A percentile compares a stretch with the other conserved stretches of the same genome.
These are phyloP conservation scores for Calycina herbarum DNA, from an alignment of 2,329 filamentous ascomycete species.

Conservation along the genomic window DNA sequence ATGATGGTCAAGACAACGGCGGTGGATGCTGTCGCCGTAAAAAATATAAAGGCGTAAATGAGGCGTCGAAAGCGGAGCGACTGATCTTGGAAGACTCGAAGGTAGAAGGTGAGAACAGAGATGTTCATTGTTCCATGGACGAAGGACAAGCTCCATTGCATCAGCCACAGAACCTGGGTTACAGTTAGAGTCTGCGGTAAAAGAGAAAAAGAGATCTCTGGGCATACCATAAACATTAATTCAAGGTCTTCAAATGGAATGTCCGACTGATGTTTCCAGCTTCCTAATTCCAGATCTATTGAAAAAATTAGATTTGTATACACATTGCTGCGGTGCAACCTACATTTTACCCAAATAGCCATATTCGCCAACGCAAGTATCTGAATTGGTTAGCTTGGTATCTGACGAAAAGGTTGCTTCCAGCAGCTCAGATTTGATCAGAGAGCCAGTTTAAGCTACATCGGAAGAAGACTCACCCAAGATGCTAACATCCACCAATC, in stretches of 20 bases:
- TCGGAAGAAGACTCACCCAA: conserved; percentile 5
- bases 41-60: conserved; percentile 7
- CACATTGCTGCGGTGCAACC: neutral
- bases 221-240: conserved; percentile 5
- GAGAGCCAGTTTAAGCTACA: neutral
- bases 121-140: conserved; percentile 10
- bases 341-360: conserved; percentile 10
- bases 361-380: conserved; percentile 7
- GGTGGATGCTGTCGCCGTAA: neutral
- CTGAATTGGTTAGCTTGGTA: conserved; percentile 3
- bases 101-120: conserved; percentile 13
- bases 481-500: conserved; percentile 14
- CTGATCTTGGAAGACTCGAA: conserved; percentile 14
- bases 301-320: neutral
- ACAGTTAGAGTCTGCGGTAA: neutral
- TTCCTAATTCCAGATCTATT: conserved; percentile 9
- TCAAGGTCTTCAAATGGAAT: neutral
- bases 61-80: conserved; percentile 11
- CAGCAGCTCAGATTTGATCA: neutral
- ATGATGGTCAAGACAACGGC: conserved; percentile 5
- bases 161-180: conserved; percentile 12
- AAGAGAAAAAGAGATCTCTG: neutral
- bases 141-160: conserved; percentile 8
- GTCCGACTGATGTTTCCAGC: conserved; percentile 11
- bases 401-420: neutral